phyloP scores from a whole-genome alignment of 2,329 filamentous ascomycete species.

The Hymenoscyphus fraxineus region DNA sequence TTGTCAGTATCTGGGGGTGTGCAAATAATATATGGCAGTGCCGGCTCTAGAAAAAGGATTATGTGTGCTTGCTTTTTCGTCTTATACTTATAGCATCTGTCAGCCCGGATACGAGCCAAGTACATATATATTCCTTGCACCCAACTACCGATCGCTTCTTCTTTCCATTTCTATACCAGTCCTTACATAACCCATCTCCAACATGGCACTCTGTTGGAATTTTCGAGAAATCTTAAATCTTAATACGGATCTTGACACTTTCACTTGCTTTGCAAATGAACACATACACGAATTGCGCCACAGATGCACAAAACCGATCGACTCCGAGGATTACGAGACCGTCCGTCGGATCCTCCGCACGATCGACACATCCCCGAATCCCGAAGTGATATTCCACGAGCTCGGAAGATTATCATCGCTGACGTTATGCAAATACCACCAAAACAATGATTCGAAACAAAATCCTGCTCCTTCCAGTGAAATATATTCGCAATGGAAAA shows the following conservation, averaged over 20 bases:
- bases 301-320: conserved; percentile 8
- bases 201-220: conserved; percentile 7
- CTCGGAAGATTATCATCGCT: conserved; percentile 9
- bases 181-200: neutral
- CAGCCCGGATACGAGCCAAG: neutral
- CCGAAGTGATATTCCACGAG: conserved; percentile 7
- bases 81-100: conserved; percentile 8
- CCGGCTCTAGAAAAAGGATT: conserved; percentile 11
- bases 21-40: conserved; percentile 6
- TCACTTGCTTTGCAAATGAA: conserved; percentile 5
- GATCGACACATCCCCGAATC: conserved; percentile 7
- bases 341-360: conserved; percentile 5
- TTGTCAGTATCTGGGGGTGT: conserved; percentile 1
- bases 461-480: neutral
- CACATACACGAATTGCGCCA: neutral
- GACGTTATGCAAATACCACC: conserved; percentile 6
- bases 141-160: neutral
- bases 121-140: neutral
- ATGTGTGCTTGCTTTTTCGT: neutral
- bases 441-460: conserved; percentile 6
- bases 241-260: conserved; percentile 3
- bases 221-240: conserved; percentile 8
- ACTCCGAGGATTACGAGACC: conserved; percentile 2
- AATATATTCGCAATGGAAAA: conserved; percentile 10
- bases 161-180: neutral